A percentile compares a stretch with the other conserved stretches of the same genome.
These are phyloP conservation scores for Bigelowiella natans DNA, from an alignment of 78 protist species.

Conservation along the genomic window DNA sequence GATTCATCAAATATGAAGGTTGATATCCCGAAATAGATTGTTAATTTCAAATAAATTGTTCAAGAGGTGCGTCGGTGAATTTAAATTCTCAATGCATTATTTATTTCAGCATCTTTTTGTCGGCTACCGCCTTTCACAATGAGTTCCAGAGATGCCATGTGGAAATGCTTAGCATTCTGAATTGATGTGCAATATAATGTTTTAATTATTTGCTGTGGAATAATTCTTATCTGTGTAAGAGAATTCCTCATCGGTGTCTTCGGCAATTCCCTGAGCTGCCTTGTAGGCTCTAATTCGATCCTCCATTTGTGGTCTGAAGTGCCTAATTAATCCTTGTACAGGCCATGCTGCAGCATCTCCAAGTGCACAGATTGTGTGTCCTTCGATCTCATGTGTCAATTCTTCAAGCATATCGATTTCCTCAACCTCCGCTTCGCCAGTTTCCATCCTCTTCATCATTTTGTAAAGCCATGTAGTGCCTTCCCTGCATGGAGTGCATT, in stretches of 20 bases:
- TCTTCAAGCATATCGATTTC: slow-evolving; percentile 86
- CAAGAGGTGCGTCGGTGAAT: background rate
- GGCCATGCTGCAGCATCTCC: slow-evolving; percentile 99
- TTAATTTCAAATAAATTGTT: background rate
- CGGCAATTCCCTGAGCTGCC: background rate
- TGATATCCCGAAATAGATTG: too few relatives aligned
- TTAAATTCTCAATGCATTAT: too few relatives aligned
- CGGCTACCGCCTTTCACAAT: background rate
- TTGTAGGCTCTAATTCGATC: slow-evolving; percentile 32
- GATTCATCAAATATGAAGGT: too few relatives aligned
- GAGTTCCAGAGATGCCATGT: background rate
- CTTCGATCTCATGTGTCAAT: slow-evolving; percentile 69
- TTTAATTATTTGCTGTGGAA: background rate
- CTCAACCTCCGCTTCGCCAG: slow-evolving; percentile 74
- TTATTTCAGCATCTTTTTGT: background rate
- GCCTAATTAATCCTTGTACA: slow-evolving; percentile 85
- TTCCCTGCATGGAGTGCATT: slow-evolving; percentile 97
- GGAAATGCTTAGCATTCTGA: background rate
- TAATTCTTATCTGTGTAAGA: background rate
- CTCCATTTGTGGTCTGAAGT: slow-evolving; percentile 84
- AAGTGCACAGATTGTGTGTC: slow-evolving; percentile 97
- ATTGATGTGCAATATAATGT: background rate
- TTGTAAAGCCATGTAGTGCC: slow-evolving; percentile 70
- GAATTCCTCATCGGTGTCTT: background rate
- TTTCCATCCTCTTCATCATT: slow-evolving; percentile 70